Evolutionary conservation across 1,284 basidiomycete genomes (phyloP).

Genomic region (Trichosporon inkin): DNA sequence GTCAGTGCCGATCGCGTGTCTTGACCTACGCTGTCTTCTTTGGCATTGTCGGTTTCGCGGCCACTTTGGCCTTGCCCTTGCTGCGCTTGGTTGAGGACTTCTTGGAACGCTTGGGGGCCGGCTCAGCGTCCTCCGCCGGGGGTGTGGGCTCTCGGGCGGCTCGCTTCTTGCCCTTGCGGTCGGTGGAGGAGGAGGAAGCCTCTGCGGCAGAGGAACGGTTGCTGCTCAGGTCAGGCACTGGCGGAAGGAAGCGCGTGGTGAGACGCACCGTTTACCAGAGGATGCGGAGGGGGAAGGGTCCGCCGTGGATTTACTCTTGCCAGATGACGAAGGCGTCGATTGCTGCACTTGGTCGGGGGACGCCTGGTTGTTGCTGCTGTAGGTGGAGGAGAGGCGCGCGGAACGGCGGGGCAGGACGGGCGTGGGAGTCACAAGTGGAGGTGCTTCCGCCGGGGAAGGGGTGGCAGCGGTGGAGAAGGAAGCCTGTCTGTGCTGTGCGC

Average conservation of each 20-base stretch:
- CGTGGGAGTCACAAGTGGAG: slow-evolving; percentile 1
- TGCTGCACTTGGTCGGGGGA: slow-evolving; percentile 14
- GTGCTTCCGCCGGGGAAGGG: slow-evolving; percentile 5
- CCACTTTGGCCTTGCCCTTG: slow-evolving; percentile 36
- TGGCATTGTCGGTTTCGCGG: slow-evolving; percentile 39
- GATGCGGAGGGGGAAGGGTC: not conserved
- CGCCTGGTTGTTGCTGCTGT: slow-evolving; percentile 14
- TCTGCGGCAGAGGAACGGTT: not conserved
- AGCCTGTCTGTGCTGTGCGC: not conserved
- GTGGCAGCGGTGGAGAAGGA: slow-evolving; percentile 5
- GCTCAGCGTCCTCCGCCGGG: slow-evolving; percentile 22
- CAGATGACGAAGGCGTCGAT: slow-evolving; percentile 8
- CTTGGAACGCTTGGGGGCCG: slow-evolving; percentile 22
- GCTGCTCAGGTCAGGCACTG: not conserved
- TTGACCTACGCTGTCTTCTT: slow-evolving; percentile 35
- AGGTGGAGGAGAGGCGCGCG: slow-evolving; percentile 31
- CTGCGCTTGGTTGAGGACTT: slow-evolving; percentile 14
- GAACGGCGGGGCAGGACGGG: slow-evolving; percentile 29
- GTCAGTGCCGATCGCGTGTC: not conserved
- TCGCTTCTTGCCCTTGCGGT: slow-evolving; percentile 46
- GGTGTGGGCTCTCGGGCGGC: slow-evolving; percentile 23
- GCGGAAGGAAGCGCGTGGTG: not conserved
- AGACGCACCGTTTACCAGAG: slow-evolving; percentile 26
- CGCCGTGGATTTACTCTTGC: slow-evolving; percentile 34
- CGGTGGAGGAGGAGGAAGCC: slow-evolving; percentile 15